Evolutionary conservation across 208 protist species (phyloP).

Genomic region (Balamuthia mandrillaris): DNA sequence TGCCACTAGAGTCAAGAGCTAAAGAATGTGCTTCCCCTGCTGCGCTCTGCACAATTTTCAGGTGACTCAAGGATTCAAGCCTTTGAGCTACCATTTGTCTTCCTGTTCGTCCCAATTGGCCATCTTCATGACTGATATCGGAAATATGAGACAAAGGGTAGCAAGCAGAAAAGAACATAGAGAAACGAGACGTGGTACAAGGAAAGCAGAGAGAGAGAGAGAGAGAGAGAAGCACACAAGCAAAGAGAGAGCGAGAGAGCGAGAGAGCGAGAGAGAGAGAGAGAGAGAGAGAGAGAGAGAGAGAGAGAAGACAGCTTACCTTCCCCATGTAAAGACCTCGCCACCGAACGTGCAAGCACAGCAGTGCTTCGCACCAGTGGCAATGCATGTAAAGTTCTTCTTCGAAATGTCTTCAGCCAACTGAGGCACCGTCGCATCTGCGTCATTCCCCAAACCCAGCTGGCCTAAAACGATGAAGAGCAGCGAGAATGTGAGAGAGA

Average conservation of each 20-base stretch:
- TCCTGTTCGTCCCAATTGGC: neutral
- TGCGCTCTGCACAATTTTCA: neutral
- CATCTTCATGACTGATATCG: constrained; percentile 11
- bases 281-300: too few species aligned
- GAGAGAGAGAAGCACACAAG: too few species aligned
- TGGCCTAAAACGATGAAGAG: neutral
- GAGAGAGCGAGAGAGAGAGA: too few species aligned
- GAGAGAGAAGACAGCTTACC: too few species aligned
- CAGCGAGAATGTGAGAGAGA: neutral
- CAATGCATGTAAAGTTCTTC: neutral
- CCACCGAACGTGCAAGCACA: neutral
- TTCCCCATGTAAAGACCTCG: constrained; percentile 19
- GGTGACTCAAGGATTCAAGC: neutral
- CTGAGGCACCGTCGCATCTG: neutral
- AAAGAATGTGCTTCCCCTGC: neutral
- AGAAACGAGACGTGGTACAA: too few species aligned
- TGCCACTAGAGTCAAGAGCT: neutral
- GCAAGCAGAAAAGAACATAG: too few species aligned
- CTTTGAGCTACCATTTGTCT: neutral
- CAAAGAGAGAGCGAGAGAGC: too few species aligned
- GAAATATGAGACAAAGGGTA: too few species aligned
- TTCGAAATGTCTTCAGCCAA: neutral
- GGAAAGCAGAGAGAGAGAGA: too few species aligned
- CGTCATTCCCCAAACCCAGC: neutral
- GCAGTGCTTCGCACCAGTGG: neutral